These are phyloP conservation scores for Pyropia yezoensis DNA, from an alignment of 23 red algal species.

Conservation along the genomic window DNA sequence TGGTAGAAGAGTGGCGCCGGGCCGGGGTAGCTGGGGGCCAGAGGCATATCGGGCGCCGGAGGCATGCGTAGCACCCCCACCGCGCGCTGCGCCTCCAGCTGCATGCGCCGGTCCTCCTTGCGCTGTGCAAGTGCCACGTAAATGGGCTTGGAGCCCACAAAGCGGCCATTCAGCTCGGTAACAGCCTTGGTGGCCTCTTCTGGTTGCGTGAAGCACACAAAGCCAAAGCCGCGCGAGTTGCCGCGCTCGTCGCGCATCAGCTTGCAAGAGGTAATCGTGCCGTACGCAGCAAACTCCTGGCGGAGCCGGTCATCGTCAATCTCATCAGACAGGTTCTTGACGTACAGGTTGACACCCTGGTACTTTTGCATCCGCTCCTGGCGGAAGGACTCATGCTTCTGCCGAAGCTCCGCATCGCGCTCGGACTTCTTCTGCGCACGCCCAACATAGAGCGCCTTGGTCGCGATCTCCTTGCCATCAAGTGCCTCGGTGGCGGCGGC, in stretches of 20 bases:
- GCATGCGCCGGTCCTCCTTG: slow-evolving; percentile 84
- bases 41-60: slow-evolving; percentile 5
- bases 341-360: slow-evolving; percentile 87
- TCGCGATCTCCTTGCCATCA: slow-evolving; percentile 60
- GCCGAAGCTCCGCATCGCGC: slow-evolving; percentile 78
- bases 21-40: slow-evolving; percentile 61
- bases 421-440: slow-evolving; percentile 96
- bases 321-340: slow-evolving; percentile 97
- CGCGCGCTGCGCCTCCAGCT: slow-evolving; percentile 70
- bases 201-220: slow-evolving; percentile 91
- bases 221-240: slow-evolving; percentile 80
- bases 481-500: slow-evolving; percentile 71
- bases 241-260: slow-evolving; percentile 94
- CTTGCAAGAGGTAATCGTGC: slow-evolving; percentile 87
- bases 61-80: slow-evolving; percentile 39
- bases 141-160: slow-evolving; percentile 91
- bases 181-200: slow-evolving; percentile 99
- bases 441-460: slow-evolving; percentile 68
- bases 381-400: slow-evolving; percentile 54
- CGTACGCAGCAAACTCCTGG: slow-evolving; percentile 73
- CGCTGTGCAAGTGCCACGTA: slow-evolving; percentile 92
- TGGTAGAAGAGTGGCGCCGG: slow-evolving; percentile 68
- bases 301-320: slow-evolving; percentile 92
- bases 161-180: slow-evolving; percentile 84
- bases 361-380: slow-evolving; percentile 77